Evolutionary conservation across 768 basidiomycete genomes (phyloP).

Genomic region (Calocybe gangraenosa): DNA sequence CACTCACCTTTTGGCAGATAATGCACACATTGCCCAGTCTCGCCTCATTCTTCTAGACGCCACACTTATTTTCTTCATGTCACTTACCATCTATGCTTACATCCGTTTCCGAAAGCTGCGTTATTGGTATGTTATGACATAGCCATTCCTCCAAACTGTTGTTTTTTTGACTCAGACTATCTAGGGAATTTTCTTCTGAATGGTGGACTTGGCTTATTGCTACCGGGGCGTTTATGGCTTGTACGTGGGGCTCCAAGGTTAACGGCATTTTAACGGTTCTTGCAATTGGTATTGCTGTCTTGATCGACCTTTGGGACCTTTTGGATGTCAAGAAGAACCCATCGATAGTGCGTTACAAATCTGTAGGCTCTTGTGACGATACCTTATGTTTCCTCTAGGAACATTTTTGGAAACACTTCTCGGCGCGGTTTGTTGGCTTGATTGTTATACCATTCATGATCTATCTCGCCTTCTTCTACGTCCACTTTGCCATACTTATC

Average conservation of each 20-base stretch:
- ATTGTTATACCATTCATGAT: slow-evolving; percentile 87
- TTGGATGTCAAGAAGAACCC: slow-evolving; percentile 79
- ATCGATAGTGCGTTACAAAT: slow-evolving; percentile 55
- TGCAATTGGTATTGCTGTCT: slow-evolving; percentile 85
- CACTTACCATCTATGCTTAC: slow-evolving; percentile 89
- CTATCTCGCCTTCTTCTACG: slow-evolving; percentile 94
- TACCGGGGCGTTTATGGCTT: slow-evolving; percentile 92
- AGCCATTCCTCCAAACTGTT: slow-evolving; percentile 2
- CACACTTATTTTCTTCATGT: slow-evolving; percentile 91
- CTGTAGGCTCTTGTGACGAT: slow-evolving; percentile 10
- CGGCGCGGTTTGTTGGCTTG: slow-evolving; percentile 77
- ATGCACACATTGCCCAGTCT: slow-evolving; percentile 94
- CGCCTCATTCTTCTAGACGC: slow-evolving; percentile 95
- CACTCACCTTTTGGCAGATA: slow-evolving; percentile 51
- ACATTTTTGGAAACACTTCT: slow-evolving; percentile 86
- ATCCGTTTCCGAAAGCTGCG: slow-evolving; percentile 93
- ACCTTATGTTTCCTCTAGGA: slow-evolving; percentile 44
- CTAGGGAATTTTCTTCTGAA: slow-evolving; percentile 77
- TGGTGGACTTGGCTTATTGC: slow-evolving; percentile 96
- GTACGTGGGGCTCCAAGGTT: slow-evolving; percentile 97
- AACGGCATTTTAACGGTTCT: slow-evolving; percentile 91
- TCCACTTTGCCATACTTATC: slow-evolving; percentile 87
- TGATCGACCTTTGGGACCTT: slow-evolving; percentile 93
- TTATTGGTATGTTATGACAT: slow-evolving; percentile 54
- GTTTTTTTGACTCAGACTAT: not conserved